phyloP scores from a whole-genome alignment of 2,329 filamentous ascomycete genomes.

The Fusarium goolgardi region DNA sequence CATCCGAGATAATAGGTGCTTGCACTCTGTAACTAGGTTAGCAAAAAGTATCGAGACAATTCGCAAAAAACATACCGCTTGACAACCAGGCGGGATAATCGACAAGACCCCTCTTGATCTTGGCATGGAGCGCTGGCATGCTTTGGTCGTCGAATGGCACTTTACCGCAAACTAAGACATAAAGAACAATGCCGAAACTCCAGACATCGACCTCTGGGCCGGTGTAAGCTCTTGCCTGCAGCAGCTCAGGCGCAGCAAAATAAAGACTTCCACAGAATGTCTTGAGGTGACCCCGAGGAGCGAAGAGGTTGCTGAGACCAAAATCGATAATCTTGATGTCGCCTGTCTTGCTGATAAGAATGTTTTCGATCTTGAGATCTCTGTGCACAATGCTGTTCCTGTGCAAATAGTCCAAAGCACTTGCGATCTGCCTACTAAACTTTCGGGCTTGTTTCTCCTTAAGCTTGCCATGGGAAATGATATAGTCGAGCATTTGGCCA shows the following conservation, averaged over 20 bases:
- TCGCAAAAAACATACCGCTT: slow-evolving; percentile 69
- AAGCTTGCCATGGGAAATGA: slow-evolving; percentile 95
- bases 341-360: slow-evolving; percentile 97
- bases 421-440: slow-evolving; percentile 96
- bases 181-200: slow-evolving; percentile 98
- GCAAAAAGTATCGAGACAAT: slow-evolving; percentile 30
- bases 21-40: slow-evolving; percentile 77
- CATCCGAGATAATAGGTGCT: slow-evolving; percentile 92
- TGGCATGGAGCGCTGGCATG: slow-evolving; percentile 97
- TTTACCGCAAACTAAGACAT: slow-evolving; percentile 96
- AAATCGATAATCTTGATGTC: slow-evolving; percentile 99
- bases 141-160: slow-evolving; percentile 99
- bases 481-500: slow-evolving; percentile 99
- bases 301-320: slow-evolving; percentile 94
- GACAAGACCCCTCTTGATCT: slow-evolving; percentile 97
- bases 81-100: slow-evolving; percentile 96
- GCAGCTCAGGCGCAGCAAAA: slow-evolving; percentile 93
- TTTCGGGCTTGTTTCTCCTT: slow-evolving; percentile 99
- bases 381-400: slow-evolving; percentile 98
- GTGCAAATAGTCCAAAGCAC: slow-evolving; percentile 96
- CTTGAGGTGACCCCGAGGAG: slow-evolving; percentile 85
- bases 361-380: slow-evolving; percentile 98
- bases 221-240: slow-evolving; percentile 94
- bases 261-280: slow-evolving; percentile 98
- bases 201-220: slow-evolving; percentile 97